Base-by-base conservation (phyloP, 2,329 filamentous ascomycete species). In the Hirsutella minnesotensis region DNA sequence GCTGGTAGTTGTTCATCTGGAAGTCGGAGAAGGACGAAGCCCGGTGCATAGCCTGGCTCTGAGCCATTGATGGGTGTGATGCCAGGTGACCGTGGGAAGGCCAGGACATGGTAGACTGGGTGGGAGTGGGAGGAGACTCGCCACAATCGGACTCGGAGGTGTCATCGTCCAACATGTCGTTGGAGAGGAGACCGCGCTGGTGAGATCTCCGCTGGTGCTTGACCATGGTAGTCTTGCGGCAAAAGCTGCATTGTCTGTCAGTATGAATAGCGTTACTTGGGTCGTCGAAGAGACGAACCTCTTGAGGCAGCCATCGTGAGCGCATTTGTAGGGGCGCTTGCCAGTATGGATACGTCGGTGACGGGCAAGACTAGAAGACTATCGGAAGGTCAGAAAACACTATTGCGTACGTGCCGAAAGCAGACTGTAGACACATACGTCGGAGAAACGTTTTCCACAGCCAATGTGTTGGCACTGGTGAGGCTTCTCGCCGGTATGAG, bases 401-500 rank as follows among this genome's bases (percentile, higher is more conserved):
- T 52, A 49, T 29, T 29, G 3, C 3, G n/a, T 9, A 20, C 10
- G 12, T 21, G 19, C 12, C 15, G 3, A n/a, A 38, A 29, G 12
- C 5, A 19, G 15, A 20, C 4, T 3, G 24, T 27, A 3, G 34
- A 15, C 34, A 68, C 77, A 50, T 62, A 82, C 79, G 61, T 84
- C 80, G 43, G 80, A 83, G 55, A 84, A 84, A 34, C 77, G 68
- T 63, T 83, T 84, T 37, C 74, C 76, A 53, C 80, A 84, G 18
- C 75, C 78, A 21, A 72, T 62, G 49, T 81, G 73, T 54, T 79
- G 72, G 53, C 81, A 85, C 52, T 77, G 72, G 51, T 84, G 79
- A 45, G 81, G 81, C 60, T 84, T 85, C 64, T 84, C 81, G 44
- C 79, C 79, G 1, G 79, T 83, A 49, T 83, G 81, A 12, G 79